Base-by-base conservation (phyloP, 345 rosid species). In the Syzygium jambos region DNA sequence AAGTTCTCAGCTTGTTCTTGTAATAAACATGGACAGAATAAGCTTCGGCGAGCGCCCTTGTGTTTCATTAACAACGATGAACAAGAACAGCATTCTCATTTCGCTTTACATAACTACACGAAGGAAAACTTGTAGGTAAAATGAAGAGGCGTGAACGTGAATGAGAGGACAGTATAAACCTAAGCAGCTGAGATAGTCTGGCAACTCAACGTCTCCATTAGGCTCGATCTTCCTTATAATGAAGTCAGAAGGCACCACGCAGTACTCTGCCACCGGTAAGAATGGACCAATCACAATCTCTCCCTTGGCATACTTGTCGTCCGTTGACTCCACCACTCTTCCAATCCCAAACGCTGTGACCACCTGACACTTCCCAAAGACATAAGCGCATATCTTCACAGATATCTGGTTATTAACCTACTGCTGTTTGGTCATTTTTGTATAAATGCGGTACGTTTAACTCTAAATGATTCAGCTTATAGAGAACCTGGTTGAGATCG, bases 241-340 rank as follows among this genome's bases (percentile, higher is more conserved):
- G 43, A 65, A 15, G 61, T 88, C 51, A 10, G 92, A 61, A n/a
- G 92, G 90, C 9, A 87, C 22, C 23, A 91, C 85, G 61, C 89
- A 87, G 80, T 87, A 91, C 84, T 92, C 92, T 3, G 92, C 90
- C 11, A 91, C 86, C 1, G 91, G 93, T 5, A 87, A 55, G 49
- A 30, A 86, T 34, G 88, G 83, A 41, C 87, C 17, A 23, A 78
- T 9, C 54, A 93, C 87, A 17, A 88, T 78, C n/a, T 91, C 92
- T 12, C 92, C 93, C 63, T 87, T 89, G 1, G 10, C 52, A 34
- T 88, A 90, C 41, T 59, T 89, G 0, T 85, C 84, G 54, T 91
- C 91, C 85, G 87, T 90, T 3, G 95, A 93, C 34, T 51, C 38
- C 12, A 90, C 87, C 9, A 93, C 90, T 29, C 90, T 92, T 85